These are phyloP conservation scores for Colletotrichum noveboracense DNA, from an alignment of 2,329 filamentous ascomycete species.

Conservation along the genomic window DNA sequence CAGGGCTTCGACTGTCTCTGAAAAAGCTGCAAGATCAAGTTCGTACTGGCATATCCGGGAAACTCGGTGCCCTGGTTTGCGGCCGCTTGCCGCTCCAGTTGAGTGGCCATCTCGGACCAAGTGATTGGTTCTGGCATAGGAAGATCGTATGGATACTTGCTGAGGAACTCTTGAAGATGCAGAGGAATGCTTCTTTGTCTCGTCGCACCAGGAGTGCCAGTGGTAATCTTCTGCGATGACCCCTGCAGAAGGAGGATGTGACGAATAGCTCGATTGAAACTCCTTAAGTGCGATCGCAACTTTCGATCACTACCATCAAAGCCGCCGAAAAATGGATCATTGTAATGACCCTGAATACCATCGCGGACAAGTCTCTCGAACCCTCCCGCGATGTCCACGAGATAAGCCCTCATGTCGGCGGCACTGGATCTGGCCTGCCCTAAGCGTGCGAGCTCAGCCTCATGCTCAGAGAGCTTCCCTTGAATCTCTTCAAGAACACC, in stretches of 20 bases:
- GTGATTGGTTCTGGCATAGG: conserved; percentile 28
- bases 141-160: conserved; percentile 31
- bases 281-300: conserved; percentile 34
- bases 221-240: conserved; percentile 17
- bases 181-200: conserved; percentile 20
- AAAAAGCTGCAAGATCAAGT: conserved; percentile 44
- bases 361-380: conserved; percentile 38
- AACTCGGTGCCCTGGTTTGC: conserved; percentile 45
- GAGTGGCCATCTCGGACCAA: conserved; percentile 15
- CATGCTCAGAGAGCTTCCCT: conserved; percentile 23
- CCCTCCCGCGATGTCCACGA: conserved; percentile 37
- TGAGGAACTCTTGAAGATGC: conserved; percentile 33
- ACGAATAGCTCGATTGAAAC: conserved; percentile 35
- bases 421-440: conserved; percentile 25
- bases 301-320: conserved; percentile 24
- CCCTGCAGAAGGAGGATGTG: conserved; percentile 30
- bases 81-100: conserved; percentile 37
- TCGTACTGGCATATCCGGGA: conserved; percentile 40
- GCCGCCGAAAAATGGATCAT: conserved; percentile 41
- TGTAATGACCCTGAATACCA: conserved; percentile 33
- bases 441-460: conserved; percentile 23
- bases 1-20: conserved; percentile 42
- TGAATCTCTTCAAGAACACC: conserved; percentile 31
- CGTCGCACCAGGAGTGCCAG: background rate
- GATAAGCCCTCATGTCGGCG: conserved; percentile 34